These are phyloP conservation scores for Mrakia hoshinonis DNA, from an alignment of 768 basidiomycete genomes.

Conservation along the genomic window DNA sequence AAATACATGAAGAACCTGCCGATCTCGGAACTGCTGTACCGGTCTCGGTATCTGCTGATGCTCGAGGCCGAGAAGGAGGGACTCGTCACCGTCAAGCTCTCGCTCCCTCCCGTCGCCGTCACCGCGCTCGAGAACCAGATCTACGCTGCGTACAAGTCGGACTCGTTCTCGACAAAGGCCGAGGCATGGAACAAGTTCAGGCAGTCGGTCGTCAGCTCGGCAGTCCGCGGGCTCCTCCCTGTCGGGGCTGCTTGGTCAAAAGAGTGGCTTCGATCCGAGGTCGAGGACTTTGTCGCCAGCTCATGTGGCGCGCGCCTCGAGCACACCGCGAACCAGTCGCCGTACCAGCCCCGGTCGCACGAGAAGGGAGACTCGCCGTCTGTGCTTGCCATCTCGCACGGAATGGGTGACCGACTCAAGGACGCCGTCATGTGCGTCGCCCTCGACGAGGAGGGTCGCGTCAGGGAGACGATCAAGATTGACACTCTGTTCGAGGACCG, in stretches of 20 bases:
- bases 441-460: conserved; percentile 76
- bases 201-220: conserved; percentile 64
- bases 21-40: conserved; percentile 57
- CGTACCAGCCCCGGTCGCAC: conserved; percentile 56
- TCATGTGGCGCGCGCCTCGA: conserved; percentile 61
- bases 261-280: conserved; percentile 80
- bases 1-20: conserved; percentile 83
- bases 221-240: conserved; percentile 73
- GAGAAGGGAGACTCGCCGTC: conserved; percentile 63
- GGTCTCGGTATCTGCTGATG: conserved; percentile 79
- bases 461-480: conserved; percentile 80
- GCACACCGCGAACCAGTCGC: conserved; percentile 75
- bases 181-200: conserved; percentile 87
- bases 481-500: conserved; percentile 73
- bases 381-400: conserved; percentile 87
- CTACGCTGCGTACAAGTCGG: conserved; percentile 72
- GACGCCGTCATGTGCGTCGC: conserved; percentile 79
- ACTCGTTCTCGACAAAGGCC: conserved; percentile 73
- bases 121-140: conserved; percentile 64
- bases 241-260: conserved; percentile 77
- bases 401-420: conserved; percentile 84
- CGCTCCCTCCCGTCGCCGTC: conserved; percentile 55
- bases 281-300: conserved; percentile 69
- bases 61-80: conserved; percentile 82
- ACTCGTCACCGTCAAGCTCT: conserved; percentile 67